Evolutionary conservation across 83 land plant species (phyloP).

Genomic region (Larix sibirica): DNA sequence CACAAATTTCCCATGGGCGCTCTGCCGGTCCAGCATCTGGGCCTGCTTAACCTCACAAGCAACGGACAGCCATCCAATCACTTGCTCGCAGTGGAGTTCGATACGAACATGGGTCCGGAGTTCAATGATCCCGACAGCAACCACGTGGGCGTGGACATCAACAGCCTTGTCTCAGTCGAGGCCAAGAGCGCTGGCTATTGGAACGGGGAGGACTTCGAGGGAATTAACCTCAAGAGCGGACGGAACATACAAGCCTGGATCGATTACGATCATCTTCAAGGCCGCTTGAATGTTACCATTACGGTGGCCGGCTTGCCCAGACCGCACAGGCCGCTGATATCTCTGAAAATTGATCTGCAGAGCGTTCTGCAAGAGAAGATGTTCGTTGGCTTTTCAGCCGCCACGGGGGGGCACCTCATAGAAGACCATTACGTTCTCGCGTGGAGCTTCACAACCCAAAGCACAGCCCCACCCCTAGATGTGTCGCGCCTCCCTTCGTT

Average conservation of each 20-base stretch:
- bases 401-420: neutral
- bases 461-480: neutral
- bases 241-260: slow-evolving; percentile 19
- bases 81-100: slow-evolving; percentile 27
- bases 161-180: slow-evolving; percentile 16
- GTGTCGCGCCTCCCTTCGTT: neutral
- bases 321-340: slow-evolving; percentile 12
- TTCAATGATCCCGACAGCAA: slow-evolving; percentile 20
- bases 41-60: slow-evolving; percentile 18
- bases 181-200: slow-evolving; percentile 9
- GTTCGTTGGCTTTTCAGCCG: slow-evolving; percentile 21
- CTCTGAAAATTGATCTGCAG: neutral
- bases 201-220: neutral
- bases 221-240: neutral
- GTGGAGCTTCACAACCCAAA: slow-evolving; percentile 20
- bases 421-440: slow-evolving; percentile 5
- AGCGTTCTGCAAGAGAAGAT: neutral
- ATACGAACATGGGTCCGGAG: slow-evolving; percentile 18
- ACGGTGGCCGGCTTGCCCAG: neutral
- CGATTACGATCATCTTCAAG: slow-evolving; percentile 11
- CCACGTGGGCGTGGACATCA: slow-evolving; percentile 34
- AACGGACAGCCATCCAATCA: neutral
- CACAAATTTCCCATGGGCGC: neutral
- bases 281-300: slow-evolving; percentile 12
- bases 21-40: slow-evolving; percentile 2